Evolutionary conservation across 352 stramenopile genomes (phyloP).

Genomic region (Bremia lactucae): DNA sequence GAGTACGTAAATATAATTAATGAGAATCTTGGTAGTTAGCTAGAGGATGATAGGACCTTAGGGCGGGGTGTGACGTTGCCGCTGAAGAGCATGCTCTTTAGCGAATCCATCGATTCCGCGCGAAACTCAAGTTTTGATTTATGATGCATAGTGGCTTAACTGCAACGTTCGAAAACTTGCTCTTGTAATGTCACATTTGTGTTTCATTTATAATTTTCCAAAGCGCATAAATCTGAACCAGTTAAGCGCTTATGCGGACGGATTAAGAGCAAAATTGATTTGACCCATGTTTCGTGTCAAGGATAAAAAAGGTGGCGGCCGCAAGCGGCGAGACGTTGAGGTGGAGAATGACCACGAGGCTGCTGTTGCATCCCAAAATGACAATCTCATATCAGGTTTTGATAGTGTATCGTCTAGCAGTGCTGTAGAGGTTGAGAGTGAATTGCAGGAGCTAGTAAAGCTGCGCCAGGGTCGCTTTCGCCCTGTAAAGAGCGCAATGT

Average conservation of each 20-base stretch:
- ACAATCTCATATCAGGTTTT: background rate
- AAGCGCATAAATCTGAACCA: background rate
- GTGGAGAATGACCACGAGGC: constrained; percentile 1
- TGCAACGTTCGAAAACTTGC: background rate
- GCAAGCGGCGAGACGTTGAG: constrained; percentile 27
- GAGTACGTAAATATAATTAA: constrained; percentile 8
- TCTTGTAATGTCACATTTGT: too few relatives aligned
- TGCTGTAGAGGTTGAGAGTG: constrained; percentile 7
- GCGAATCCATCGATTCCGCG: constrained; percentile 14
- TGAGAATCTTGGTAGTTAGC: background rate
- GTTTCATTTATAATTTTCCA: too few relatives aligned
- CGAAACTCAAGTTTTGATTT: background rate
- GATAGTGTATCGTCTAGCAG: constrained; percentile 2
- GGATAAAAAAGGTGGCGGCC: constrained; percentile 25
- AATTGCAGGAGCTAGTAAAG: constrained; percentile 18
- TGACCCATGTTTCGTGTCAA: constrained; percentile 34
- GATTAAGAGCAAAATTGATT: background rate
- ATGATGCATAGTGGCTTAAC: background rate
- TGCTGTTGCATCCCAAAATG: background rate
- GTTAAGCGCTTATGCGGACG: too few relatives aligned
- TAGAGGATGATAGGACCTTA: constrained; percentile 4
- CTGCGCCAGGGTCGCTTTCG: constrained; percentile 29
- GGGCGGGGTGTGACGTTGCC: constrained; percentile 7
- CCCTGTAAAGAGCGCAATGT: constrained; percentile 21
- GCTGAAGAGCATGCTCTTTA: constrained; percentile 31